A percentile compares a stretch with the other conserved stretches of the same genome.
Evolutionary conservation across 345 rosid genomes (phyloP).

Genomic region (Balakata baccata): DNA sequence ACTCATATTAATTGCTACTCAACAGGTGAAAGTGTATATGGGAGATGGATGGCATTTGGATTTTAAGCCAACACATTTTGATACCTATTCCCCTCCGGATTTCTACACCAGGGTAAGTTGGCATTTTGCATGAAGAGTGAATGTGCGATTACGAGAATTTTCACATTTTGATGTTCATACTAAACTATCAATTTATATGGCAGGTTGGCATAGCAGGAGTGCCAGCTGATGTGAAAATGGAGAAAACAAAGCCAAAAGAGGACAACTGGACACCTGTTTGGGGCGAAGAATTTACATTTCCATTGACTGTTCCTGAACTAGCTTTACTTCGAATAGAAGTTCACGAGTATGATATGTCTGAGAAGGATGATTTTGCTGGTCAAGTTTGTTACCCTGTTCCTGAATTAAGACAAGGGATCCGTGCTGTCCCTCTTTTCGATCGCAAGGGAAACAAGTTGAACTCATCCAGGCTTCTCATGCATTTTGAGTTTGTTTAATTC

Average conservation of each 20-base stretch:
- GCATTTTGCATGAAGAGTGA: not conserved
- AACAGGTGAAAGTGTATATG: conserved; percentile 31
- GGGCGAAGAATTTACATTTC: conserved; percentile 29
- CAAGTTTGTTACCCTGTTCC: conserved; percentile 30
- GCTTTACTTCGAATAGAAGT: conserved; percentile 32
- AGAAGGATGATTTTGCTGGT: conserved; percentile 27
- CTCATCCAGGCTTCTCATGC: conserved; percentile 26
- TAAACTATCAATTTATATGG: not conserved
- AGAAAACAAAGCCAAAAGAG: conserved; percentile 21
- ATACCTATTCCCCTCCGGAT: conserved; percentile 28
- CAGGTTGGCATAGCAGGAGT: conserved; percentile 36
- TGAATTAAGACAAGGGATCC: conserved; percentile 27
- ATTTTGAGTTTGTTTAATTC: conserved; percentile 18
- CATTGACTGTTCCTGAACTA: conserved; percentile 27
- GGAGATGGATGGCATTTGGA: conserved; percentile 34
- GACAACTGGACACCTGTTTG: conserved; percentile 30
- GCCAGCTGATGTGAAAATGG: conserved; percentile 12
- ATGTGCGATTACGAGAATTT: not conserved
- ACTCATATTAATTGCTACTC: not conserved
- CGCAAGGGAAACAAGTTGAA: conserved; percentile 24
- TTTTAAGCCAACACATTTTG: conserved; percentile 26
- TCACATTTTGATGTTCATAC: not conserved
- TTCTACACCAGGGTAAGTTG: conserved; percentile 28
- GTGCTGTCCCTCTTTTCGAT: conserved; percentile 22
- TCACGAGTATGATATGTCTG: conserved; percentile 23